Evolutionary conservation across 106 monocot genomes (phyloP).

Genomic region (Triglochin maritima): DNA sequence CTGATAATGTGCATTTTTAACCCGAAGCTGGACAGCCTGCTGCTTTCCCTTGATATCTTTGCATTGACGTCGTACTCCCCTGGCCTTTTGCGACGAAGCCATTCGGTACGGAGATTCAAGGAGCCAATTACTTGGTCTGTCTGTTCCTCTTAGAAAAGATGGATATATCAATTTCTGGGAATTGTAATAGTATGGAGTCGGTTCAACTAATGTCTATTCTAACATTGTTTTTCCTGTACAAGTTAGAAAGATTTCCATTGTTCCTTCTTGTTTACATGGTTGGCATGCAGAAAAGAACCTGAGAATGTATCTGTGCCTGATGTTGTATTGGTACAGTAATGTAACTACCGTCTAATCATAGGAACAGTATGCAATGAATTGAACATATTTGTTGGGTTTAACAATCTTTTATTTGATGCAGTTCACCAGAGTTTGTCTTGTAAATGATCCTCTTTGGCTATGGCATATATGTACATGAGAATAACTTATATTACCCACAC

Average conservation of each 20-base stretch:
- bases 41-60: not conserved
- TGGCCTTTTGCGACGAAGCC: not conserved
- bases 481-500: too few species aligned
- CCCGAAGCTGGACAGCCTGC: not conserved
- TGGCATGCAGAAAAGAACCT: not conserved
- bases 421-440: too few species aligned
- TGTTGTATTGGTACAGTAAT: not conserved
- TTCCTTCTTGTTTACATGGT: not conserved
- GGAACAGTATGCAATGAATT: not conserved
- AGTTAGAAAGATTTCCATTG: not conserved
- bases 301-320: not conserved
- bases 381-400: too few species aligned
- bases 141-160: not conserved
- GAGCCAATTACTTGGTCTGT: not conserved
- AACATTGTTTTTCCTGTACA: constrained; percentile 2
- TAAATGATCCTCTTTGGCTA: too few species aligned
- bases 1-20: too few species aligned
- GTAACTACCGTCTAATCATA: constrained; percentile 7
- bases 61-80: not conserved
- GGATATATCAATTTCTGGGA: not conserved
- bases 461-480: too few species aligned
- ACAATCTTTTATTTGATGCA: too few species aligned
- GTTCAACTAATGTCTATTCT: not conserved
- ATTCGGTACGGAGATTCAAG: not conserved
- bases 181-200: not conserved